Percentiles rank a stretch among this genome's conserved stretches.
Evolutionary conservation across 139 green algal species (phyloP).

Genomic region (Chlamydomonas eustigma): DNA sequence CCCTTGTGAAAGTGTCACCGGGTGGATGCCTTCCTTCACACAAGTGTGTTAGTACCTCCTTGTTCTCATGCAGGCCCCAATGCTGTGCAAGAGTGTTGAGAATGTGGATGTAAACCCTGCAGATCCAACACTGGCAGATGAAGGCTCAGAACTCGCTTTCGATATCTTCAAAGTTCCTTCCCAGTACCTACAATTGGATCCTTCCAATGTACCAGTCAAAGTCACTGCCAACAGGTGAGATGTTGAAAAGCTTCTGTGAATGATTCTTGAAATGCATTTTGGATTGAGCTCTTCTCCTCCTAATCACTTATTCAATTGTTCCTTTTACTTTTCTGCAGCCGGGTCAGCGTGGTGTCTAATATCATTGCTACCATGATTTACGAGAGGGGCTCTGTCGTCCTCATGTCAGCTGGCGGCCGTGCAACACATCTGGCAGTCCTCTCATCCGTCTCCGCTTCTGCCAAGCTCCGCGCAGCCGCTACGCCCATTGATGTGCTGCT

Average conservation of each 20-base stretch:
- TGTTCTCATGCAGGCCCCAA: no score
- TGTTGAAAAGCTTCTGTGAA: no score
- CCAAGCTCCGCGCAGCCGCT: not conserved
- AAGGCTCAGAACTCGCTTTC: slow-evolving; percentile 36
- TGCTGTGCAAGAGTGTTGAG: not conserved
- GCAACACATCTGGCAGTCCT: slow-evolving; percentile 41
- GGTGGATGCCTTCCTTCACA: no score
- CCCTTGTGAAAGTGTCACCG: no score
- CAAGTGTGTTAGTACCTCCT: no score
- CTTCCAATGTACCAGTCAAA: slow-evolving; percentile 39
- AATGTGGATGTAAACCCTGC: not conserved
- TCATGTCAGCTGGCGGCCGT: slow-evolving; percentile 37
- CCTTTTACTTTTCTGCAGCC: not conserved
- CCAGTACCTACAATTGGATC: not conserved
- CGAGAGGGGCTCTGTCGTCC: slow-evolving; percentile 27
- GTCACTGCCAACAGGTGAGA: slow-evolving; percentile 9
- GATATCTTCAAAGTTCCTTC: slow-evolving; percentile 44
- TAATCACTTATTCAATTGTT: no score
- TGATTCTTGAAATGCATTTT: no score
- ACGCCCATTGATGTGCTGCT: slow-evolving; percentile 30
- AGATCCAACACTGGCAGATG: slow-evolving; percentile 16
- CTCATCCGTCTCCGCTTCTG: slow-evolving; percentile 22
- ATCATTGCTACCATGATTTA: slow-evolving; percentile 34
- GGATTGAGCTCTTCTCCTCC: no score
- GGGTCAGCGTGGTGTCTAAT: slow-evolving; percentile 4